Evolutionary conservation across 2,329 filamentous ascomycete species (phyloP), one percentile per base, ranked within the genome.

Genomic region (Chrysosporium queenslandicum): DNA sequence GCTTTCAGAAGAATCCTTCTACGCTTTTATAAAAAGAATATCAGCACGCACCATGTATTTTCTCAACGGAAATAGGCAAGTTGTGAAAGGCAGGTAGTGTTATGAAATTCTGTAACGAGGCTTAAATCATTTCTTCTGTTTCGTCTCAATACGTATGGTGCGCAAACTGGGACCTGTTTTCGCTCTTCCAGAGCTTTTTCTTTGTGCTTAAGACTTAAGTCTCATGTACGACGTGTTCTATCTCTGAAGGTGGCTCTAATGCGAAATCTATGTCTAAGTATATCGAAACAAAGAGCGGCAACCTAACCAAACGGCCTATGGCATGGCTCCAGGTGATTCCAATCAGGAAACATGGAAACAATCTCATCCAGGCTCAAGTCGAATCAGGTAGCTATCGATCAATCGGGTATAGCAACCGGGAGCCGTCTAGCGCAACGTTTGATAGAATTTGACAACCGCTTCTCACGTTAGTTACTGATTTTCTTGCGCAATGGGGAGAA

Each of bases 371-470:
- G n/a, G n/a, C n/a, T n/a, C n/a, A n/a, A n/a, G n/a, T n/a, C 8
- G 12, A 12, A 36, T n/a, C 9, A 36, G 14, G 32, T 1, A 36
- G 7, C 9, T 8, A 14, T 36, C n/a, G n/a, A 11, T 36, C 32
- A 11, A 40, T 40, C 36, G 16, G 14, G 9, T 16, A 5, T 40
- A n/a, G n/a, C n/a, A 12, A 40, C n/a, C 11, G n/a, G 42, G 32
- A 32, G 25, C 21, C n/a, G n/a, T n/a, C 27, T 32, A 52, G 11
- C 25, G 14, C 9, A 55, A 39, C 8, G 7, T 18, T 7, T 39
- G 46, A 27, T 50, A 50, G 25, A 55, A 53, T 36, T 53, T 20
- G 23, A 50, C 46, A 36, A 55, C 50, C 21, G 43, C 54, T 55
- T n/a, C 27, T 16, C 29, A 18, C 8, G 16, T 41, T n/a, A 42